These are phyloP conservation scores for Brassica incana DNA, from an alignment of 345 rosid species.

Conservation along the genomic window DNA sequence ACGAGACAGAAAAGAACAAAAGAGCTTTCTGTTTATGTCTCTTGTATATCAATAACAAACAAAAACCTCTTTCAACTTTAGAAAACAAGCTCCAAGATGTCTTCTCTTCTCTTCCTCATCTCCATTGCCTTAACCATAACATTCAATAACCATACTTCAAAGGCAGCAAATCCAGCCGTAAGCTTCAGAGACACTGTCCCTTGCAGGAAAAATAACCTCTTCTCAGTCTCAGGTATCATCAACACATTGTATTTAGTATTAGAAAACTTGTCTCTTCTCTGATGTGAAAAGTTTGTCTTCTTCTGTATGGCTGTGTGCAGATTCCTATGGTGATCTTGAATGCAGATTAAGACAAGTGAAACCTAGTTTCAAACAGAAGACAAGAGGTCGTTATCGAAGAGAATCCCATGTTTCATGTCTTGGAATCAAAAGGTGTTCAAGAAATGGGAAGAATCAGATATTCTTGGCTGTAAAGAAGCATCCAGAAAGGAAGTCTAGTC, in stretches of 20 bases:
- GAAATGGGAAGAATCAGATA: slow-evolving; percentile 41
- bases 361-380: slow-evolving; percentile 41
- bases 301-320: slow-evolving; percentile 43
- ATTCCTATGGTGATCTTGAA: slow-evolving; percentile 59
- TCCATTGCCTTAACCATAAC: slow-evolving; percentile 23
- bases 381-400: background rate
- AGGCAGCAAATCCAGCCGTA: slow-evolving; percentile 10
- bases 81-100: slow-evolving; percentile 25
- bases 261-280: background rate
- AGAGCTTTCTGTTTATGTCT: background rate
- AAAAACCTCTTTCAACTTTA: background rate
- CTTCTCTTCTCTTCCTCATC: slow-evolving; percentile 28
- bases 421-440: slow-evolving; percentile 31
- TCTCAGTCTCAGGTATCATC: slow-evolving; percentile 26
- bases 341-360: slow-evolving; percentile 47
- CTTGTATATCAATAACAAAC: slow-evolving; percentile 4
- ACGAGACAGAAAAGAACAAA: slow-evolving; percentile 35
- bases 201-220: slow-evolving; percentile 9
- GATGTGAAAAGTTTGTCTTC: slow-evolving; percentile 6
- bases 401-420: background rate
- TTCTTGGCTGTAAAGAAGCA: slow-evolving; percentile 61
- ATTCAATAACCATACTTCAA: slow-evolving; percentile 7
- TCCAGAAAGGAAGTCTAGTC: slow-evolving; percentile 51
- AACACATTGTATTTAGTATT: background rate
- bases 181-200: slow-evolving; percentile 12